Percentiles rank a stretch among this genome's conserved stretches.
These are phyloP conservation scores for Blepharisma undulans DNA, from an alignment of 169 alveolate species.

Conservation along the genomic window DNA sequence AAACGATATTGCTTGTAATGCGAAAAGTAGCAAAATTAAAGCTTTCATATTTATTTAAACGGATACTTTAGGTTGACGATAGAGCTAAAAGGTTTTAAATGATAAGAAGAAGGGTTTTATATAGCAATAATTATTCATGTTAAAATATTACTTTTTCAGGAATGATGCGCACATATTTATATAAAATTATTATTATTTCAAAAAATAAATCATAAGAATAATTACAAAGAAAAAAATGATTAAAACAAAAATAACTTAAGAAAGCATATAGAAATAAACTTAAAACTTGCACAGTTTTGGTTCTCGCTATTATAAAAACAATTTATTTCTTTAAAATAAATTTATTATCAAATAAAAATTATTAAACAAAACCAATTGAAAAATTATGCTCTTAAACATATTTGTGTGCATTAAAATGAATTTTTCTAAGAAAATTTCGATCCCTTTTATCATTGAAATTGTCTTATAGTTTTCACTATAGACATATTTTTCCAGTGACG, in stretches of 20 bases:
- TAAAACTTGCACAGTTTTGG: neutral
- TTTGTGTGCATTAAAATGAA: neutral
- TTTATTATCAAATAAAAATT: no score
- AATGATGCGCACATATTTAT: neutral
- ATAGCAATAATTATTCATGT: neutral
- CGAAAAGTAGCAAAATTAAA: neutral
- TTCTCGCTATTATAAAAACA: neutral
- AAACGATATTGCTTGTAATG: neutral
- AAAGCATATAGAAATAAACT: neutral
- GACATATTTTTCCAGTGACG: neutral
- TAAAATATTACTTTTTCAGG: neutral
- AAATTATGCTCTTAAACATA: neutral
- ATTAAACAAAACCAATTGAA: neutral
- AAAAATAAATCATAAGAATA: no score
- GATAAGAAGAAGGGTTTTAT: neutral
- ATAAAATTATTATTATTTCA: no score
- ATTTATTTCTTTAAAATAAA: no score
- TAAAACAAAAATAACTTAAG: neutral
- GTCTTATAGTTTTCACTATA: neutral
- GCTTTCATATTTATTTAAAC: neutral
- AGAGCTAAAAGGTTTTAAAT: neutral
- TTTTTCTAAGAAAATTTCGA: neutral
- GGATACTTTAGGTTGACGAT: neutral
- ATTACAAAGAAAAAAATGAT: neutral
- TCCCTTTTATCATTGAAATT: neutral